Evolutionary conservation across 371 early-diverging fungal genomes (phyloP), one percentile per base, ranked within the genome.

Genomic region (Apophysomyces variabilis): DNA sequence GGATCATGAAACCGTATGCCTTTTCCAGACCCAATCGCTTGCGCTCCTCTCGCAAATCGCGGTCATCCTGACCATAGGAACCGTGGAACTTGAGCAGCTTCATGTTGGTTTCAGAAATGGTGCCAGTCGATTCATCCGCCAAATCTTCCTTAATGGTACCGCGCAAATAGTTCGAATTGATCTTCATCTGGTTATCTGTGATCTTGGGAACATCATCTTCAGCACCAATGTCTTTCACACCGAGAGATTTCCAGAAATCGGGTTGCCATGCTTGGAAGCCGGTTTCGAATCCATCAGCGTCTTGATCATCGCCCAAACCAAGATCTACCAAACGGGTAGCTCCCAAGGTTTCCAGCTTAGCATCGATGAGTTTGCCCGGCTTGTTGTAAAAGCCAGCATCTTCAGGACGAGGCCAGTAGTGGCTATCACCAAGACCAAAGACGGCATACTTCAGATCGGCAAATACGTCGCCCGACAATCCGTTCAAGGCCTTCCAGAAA

Each of bases 41-140:
- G 56, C 96, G 89, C 64, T 89, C 90, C 37, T 92, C 93, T 61
- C 97, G 89, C 44, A 96, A 74, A 80, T 96, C 97, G 70, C 97
- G 92, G 77, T 96, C 97, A 75, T 96, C 97, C 71, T 96, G 97
- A 78, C 92, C 91, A 83, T 96, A 96, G 47, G 92, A 95, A 67
- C 97, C 97, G 77, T 96, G 97, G 90, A 96, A 96, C 83, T 96
- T 96, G 67, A 92, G 90, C 73, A 96, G 73, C 81, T 94, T 94
- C 72, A 92, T 92, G 79, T 95, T 95, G 73, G 86, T 89, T 79
- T 95, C 96, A 60, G 84, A 79, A 41, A 96, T 86, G 26, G 89
- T 89, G 45, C 97, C 97, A n/a, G 93, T 93, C 38, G 92, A 89
- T 26, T 84, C 85, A 71, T 96, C 96, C 65, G 73, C 72, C 4